Base-by-base conservation (phyloP, 495 filamentous ascomycete species). In the Penicillium lividum region DNA sequence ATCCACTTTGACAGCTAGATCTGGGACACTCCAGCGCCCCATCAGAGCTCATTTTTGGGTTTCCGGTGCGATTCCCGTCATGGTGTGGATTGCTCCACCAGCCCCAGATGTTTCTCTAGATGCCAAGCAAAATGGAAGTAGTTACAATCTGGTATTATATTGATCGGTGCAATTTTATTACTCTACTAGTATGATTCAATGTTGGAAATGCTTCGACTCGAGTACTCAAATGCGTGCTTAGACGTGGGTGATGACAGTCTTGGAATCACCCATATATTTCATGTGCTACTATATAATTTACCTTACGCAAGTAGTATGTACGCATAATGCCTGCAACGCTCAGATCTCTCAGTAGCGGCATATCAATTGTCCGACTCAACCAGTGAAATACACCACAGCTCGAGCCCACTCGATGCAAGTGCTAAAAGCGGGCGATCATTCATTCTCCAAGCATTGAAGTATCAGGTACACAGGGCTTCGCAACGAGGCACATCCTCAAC, bases 401-500 rank as follows among this genome's bases (percentile, higher is more conserved):
- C 18, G 31, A 49, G 28, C 52, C 52, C 33, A 36, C 58, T 46
- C 25, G 7, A n/a, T 55, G 40, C 58, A 55, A 51, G 46, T 29
- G 15, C 28, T 25, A 46, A 47, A 28, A 11, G 49, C 30, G 46
- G 51, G 27, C 28, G 51, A 60, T 46, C 44, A 54, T 27, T 29
- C 46, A 30, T 0, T 22, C 22, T 22, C 22, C 2, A 1, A 22
- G 22, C 2, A 2, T 22, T 13, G 25, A 49, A 31, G 51, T 42
- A 53, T 30, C 27, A 7, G 38, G 51, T 53, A 53, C 51, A 18
- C 5, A 1, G 22, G 13, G 4, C 16, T 38, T 43, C 51, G 22
- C 38, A 43, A 44, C 38, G 22, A 27, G 51, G 51, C 50, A 27
- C 7, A 40, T 28, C 7, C 31, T 15, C 40, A 5, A 25, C n/a